Evolutionary conservation across 2,329 filamentous ascomycete genomes (phyloP).

Genomic region (Claviceps purpurea): DNA sequence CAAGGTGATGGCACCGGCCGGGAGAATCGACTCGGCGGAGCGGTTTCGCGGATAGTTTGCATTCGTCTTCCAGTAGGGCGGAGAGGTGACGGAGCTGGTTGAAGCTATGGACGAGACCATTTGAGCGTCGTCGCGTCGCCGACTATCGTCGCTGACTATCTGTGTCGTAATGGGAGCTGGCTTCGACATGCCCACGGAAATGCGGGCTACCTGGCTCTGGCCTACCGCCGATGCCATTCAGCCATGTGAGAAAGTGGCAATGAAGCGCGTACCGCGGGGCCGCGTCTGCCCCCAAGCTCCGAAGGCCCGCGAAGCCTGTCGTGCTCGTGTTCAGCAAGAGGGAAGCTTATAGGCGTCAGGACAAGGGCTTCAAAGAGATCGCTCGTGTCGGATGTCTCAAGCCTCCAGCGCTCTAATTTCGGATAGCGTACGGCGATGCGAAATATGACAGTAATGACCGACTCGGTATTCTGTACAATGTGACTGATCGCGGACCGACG

Average conservation of each 20-base stretch:
- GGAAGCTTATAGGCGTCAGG: background rate
- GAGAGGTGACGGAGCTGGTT: slow-evolving; percentile 20
- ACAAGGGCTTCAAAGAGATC: background rate
- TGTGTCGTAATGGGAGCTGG: background rate
- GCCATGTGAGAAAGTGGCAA: slow-evolving; percentile 13
- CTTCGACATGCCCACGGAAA: background rate
- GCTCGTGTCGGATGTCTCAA: background rate
- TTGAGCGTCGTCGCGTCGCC: slow-evolving; percentile 5
- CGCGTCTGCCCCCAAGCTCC: too few relatives aligned
- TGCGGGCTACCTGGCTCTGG: slow-evolving; percentile 10
- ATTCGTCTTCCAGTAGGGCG: slow-evolving; percentile 31
- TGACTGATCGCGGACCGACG: background rate
- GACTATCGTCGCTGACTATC: slow-evolving; percentile 6
- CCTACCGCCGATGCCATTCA: slow-evolving; percentile 21
- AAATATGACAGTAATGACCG: background rate
- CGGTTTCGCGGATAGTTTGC: slow-evolving; percentile 23
- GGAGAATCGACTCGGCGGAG: slow-evolving; percentile 36
- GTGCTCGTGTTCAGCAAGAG: background rate
- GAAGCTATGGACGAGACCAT: slow-evolving; percentile 13
- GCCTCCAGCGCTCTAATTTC: background rate
- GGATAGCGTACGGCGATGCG: background rate
- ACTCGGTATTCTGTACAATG: background rate
- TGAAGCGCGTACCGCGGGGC: slow-evolving; percentile 6
- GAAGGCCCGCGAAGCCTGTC: background rate
- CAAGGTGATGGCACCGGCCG: slow-evolving; percentile 42